These are phyloP conservation scores for Artemisia tridentata DNA, from an alignment of 129 eudicot genomes.

Conservation along the genomic window DNA sequence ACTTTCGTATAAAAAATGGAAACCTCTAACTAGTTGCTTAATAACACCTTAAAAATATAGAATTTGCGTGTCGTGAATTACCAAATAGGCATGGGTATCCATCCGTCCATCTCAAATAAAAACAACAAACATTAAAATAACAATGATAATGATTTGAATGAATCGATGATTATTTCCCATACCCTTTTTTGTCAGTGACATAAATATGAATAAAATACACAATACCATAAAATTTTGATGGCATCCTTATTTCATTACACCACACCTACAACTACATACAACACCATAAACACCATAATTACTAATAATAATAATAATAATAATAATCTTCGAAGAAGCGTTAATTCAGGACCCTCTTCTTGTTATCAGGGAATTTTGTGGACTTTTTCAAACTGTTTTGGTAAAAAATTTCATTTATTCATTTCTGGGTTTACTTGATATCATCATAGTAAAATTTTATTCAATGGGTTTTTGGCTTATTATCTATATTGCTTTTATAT, in stretches of 20 bases:
- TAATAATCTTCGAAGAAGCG: constrained; percentile 28
- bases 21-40: too few species aligned
- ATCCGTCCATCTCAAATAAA: too few species aligned
- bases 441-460: background rate
- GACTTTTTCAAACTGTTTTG: constrained; percentile 47
- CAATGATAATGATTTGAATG: too few species aligned
- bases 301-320: background rate
- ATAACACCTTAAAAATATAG: too few species aligned
- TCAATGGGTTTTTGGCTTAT: background rate
- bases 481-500: too few species aligned
- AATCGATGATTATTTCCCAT: too few species aligned
- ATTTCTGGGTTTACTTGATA: background rate
- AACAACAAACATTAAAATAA: too few species aligned
- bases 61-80: too few species aligned
- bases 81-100: too few species aligned
- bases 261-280: constrained; percentile 15
- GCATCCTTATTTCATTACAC: constrained; percentile 41
- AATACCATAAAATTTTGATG: constrained; percentile 17
- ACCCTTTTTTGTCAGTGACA: too few species aligned
- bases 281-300: background rate
- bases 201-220: too few species aligned
- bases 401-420: constrained; percentile 19
- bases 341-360: constrained; percentile 32
- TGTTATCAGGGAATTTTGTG: constrained; percentile 31
- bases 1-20: too few species aligned